Conservation (phyloP, 1,284 basidiomycete genomes). For the Anthracocystis setariae region DNA sequence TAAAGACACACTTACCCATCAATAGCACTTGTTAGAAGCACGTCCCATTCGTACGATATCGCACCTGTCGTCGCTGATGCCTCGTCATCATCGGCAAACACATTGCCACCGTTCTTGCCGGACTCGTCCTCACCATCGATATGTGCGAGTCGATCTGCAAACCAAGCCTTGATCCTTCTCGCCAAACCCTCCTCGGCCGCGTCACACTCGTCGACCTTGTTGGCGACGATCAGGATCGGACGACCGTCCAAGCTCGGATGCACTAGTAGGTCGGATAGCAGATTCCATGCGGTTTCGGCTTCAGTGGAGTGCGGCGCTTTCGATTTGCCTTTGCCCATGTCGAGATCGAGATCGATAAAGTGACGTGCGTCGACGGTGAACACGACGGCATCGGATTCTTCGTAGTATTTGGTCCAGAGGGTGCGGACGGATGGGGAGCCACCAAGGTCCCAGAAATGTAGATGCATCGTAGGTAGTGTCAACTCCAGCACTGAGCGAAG, state of each 20-base stretch:
- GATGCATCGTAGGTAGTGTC: constrained; percentile 22
- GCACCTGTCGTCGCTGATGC: constrained; percentile 12
- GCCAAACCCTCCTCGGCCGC: constrained; percentile 14
- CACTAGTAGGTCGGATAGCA: constrained; percentile 29
- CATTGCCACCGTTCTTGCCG: constrained; percentile 4
- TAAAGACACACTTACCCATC: constrained; percentile 31
- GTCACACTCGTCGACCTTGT: constrained; percentile 31
- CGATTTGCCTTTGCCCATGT: constrained; percentile 22
- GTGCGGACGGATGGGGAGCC: constrained; percentile 49
- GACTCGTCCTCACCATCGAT: constrained; percentile 11
- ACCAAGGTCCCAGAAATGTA: constrained; percentile 61
- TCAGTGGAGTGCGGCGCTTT: constrained; percentile 15
- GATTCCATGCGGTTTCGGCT: constrained; percentile 24
- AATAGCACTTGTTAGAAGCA: constrained; percentile 28
- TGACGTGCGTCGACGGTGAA: constrained; percentile 52
- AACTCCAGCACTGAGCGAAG: constrained; percentile 38
- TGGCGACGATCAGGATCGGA: constrained; percentile 38
- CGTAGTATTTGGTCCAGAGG: constrained; percentile 54
- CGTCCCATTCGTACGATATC: constrained; percentile 45
- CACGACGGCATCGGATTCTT: constrained; percentile 49
- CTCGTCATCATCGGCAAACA: constrained; percentile 39
- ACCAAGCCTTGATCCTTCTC: constrained; percentile 29
- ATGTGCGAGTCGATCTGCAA: constrained; percentile 23
- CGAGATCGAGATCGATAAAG: constrained; percentile 16
- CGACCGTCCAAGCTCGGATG: constrained; percentile 39